Evolutionary conservation across 2,329 filamentous ascomycete genomes (phyloP).

Genomic region (Colletotrichum caudatum): DNA sequence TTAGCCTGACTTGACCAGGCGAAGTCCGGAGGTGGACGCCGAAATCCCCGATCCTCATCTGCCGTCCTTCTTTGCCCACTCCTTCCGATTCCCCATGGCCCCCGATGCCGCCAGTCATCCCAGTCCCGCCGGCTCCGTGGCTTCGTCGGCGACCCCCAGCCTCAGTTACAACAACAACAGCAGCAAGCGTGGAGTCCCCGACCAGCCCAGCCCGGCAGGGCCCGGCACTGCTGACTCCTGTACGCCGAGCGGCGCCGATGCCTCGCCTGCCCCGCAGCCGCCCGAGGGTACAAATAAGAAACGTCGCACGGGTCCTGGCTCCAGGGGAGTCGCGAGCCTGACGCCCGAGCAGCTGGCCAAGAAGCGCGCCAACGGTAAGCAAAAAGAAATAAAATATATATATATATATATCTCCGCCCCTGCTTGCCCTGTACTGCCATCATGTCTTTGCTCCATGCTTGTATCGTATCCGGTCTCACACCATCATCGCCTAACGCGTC

Average conservation of each 20-base stretch:
- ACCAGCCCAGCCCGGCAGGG: constrained; percentile 33
- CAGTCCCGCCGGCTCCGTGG: constrained; percentile 40
- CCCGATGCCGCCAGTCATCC: constrained; percentile 40
- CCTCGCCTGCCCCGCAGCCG: constrained; percentile 32
- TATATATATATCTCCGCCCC: too few species aligned
- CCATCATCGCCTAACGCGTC: background rate
- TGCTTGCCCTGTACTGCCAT: background rate
- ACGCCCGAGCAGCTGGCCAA: constrained; percentile 81
- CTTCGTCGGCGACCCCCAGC: constrained; percentile 35
- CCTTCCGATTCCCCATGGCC: constrained; percentile 32
- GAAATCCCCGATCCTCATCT: background rate
- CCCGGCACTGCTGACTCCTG: constrained; percentile 26
- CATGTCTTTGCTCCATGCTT: constrained; percentile 46
- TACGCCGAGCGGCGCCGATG: constrained; percentile 8
- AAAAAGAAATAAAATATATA: background rate
- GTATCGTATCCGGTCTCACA: background rate
- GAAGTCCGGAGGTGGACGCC: background rate
- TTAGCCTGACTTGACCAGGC: constrained; percentile 18
- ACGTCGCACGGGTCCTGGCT: constrained; percentile 59
- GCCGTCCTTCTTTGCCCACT: background rate
- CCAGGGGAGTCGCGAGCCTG: constrained; percentile 70
- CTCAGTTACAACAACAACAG: constrained; percentile 19
- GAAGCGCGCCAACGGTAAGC: constrained; percentile 69
- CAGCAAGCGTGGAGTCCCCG: constrained; percentile 28
- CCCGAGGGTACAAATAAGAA: constrained; percentile 53